A percentile compares a stretch with the other conserved stretches of the same genome.
These are phyloP conservation scores for Primulina tabacum DNA, from an alignment of 257 asterid species.

Conservation along the genomic window DNA sequence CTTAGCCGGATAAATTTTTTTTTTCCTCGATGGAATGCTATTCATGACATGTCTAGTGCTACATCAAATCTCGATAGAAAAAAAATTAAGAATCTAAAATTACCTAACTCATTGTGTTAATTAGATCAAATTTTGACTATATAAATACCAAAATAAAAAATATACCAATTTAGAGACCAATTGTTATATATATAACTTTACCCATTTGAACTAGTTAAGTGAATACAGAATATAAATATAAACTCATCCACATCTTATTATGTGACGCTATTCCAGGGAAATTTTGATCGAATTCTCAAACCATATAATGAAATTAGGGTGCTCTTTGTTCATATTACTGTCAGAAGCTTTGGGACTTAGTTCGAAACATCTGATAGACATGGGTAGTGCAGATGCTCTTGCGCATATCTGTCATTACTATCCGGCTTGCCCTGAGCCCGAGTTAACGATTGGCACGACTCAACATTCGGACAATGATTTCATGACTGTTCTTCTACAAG, in stretches of 20 bases:
- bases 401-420: constrained; percentile 36
- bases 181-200: too few relatives aligned
- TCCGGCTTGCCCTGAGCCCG: constrained; percentile 55
- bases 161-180: too few relatives aligned
- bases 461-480: constrained; percentile 42
- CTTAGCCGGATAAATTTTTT: too few relatives aligned
- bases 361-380: constrained; percentile 28
- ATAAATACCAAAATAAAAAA: too few relatives aligned
- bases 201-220: too few relatives aligned
- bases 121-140: too few relatives aligned
- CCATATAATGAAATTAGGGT: constrained; percentile 32
- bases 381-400: constrained; percentile 41
- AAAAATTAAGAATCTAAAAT: too few relatives aligned
- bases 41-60: too few relatives aligned
- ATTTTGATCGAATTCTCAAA: constrained; percentile 38
- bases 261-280: constrained; percentile 13
- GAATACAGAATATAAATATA: too few relatives aligned
- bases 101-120: too few relatives aligned
- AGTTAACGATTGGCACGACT: constrained; percentile 32
- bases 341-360: constrained; percentile 43
- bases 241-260: background rate
- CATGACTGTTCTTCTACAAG: constrained; percentile 42
- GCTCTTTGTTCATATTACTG: constrained; percentile 31
- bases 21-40: too few relatives aligned
- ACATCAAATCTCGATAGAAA: too few relatives aligned